Conservation (phyloP, 2,329 filamentous ascomycete genomes). For the Aureobasidium sp. region DNA sequence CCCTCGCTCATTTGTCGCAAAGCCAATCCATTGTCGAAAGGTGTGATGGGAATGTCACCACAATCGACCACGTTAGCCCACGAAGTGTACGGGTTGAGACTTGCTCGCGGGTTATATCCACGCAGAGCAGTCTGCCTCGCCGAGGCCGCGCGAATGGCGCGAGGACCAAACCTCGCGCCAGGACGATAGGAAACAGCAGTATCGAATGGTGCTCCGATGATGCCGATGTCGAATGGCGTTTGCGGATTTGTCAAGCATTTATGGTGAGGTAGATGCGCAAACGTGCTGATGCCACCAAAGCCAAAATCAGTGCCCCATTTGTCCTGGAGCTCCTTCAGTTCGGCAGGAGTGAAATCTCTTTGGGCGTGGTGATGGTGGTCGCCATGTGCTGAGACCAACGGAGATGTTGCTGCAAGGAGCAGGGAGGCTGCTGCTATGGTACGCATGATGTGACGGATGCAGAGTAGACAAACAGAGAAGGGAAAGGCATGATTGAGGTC, state of each 20-base stretch:
- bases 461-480: neutral
- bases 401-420: neutral
- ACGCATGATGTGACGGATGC: neutral
- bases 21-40: conserved; percentile 77
- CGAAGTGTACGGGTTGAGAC: conserved; percentile 72
- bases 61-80: conserved; percentile 81
- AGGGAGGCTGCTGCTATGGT: neutral
- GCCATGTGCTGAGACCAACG: conserved; percentile 6
- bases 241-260: conserved; percentile 41
- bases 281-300: conserved; percentile 29
- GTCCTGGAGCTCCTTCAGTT: conserved; percentile 15
- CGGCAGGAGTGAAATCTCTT: conserved; percentile 13
- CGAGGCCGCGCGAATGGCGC: conserved; percentile 78
- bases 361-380: conserved; percentile 13
- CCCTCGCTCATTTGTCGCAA: conserved; percentile 77
- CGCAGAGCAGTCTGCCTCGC: conserved; percentile 64
- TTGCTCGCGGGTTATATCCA: conserved; percentile 73
- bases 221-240: conserved; percentile 35
- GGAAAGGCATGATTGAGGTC: neutral
- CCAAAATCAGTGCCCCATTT: conserved; percentile 19
- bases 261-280: conserved; percentile 40
- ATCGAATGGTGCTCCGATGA: conserved; percentile 43
- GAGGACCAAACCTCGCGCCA: conserved; percentile 66
- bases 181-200: conserved; percentile 41
- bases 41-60: conserved; percentile 80